phyloP scores from a whole-genome alignment of 495 filamentous ascomycete genomes.

The Polyplosphaeria fusca region DNA sequence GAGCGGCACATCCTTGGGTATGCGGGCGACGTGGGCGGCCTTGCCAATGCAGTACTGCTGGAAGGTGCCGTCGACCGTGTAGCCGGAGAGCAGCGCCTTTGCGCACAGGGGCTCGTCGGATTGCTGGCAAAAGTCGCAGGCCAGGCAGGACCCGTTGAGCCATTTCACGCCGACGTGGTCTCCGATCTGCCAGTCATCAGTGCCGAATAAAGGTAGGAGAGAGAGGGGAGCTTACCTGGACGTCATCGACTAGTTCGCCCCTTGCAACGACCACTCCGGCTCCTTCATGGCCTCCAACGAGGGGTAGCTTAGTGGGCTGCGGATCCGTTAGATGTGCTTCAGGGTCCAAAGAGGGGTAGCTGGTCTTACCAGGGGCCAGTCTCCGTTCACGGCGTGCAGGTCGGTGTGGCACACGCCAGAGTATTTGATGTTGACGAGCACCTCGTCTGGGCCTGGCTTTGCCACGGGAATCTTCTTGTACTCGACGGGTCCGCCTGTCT shows the following conservation, averaged over 20 bases:
- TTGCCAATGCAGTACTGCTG: conserved; percentile 89
- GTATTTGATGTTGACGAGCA: conserved; percentile 88
- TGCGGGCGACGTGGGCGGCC: conserved; percentile 73
- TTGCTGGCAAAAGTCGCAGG: conserved; percentile 75
- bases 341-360: neutral
- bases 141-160: conserved; percentile 79
- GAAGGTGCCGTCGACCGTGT: conserved; percentile 89
- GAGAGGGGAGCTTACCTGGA: conserved; percentile 51
- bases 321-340: neutral
- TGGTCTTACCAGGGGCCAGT: conserved; percentile 74
- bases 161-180: conserved; percentile 86
- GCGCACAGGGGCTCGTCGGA: conserved; percentile 75
- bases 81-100: conserved; percentile 71
- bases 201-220: neutral
- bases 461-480: conserved; percentile 83
- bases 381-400: conserved; percentile 78
- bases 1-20: conserved; percentile 70
- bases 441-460: conserved; percentile 78
- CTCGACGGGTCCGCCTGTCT: conserved; percentile 65
- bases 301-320: conserved; percentile 62
- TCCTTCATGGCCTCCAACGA: conserved; percentile 93
- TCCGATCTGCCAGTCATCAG: conserved; percentile 44
- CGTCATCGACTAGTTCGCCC: conserved; percentile 67
- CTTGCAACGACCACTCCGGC: conserved; percentile 80
- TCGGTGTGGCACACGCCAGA: conserved; percentile 88